A percentile compares a stretch with the other conserved stretches of the same genome.
Conservation (phyloP, 305 asterid species). For the Rubia peregrina region DNA sequence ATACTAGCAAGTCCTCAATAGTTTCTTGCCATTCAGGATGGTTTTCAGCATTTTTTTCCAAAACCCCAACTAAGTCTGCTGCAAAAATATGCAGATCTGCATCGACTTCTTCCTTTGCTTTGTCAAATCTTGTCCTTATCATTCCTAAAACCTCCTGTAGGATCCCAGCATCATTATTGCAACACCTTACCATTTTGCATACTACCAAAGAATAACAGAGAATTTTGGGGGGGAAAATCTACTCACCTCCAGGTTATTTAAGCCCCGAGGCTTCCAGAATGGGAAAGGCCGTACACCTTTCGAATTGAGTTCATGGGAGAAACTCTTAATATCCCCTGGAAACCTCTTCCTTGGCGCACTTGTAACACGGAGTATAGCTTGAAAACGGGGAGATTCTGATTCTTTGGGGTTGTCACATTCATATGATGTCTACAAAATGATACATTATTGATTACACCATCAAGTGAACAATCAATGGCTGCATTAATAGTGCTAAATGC, state of each 20-base stretch:
- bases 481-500: constrained; percentile 13
- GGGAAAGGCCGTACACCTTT: constrained; percentile 99
- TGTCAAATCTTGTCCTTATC: constrained; percentile 90
- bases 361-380: constrained; percentile 98
- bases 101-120: constrained; percentile 99
- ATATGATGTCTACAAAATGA: constrained; percentile 52
- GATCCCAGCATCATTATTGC: constrained; percentile 23
- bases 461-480: neutral
- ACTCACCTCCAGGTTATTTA: constrained; percentile 90
- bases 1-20: constrained; percentile 83
- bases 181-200: constrained; percentile 19
- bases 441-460: neutral
- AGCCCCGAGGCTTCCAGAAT: constrained; percentile 92
- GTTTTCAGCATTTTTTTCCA: constrained; percentile 83
- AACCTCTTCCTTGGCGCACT: constrained; percentile 97
- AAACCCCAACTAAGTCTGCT: constrained; percentile 84
- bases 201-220: constrained; percentile 14
- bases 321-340: constrained; percentile 96
- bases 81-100: constrained; percentile 94
- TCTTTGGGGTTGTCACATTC: constrained; percentile 97
- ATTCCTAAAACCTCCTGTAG: constrained; percentile 81
- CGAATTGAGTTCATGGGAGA: constrained; percentile 96
- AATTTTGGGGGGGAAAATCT: constrained; percentile 11
- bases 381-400: constrained; percentile 97
- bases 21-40: constrained; percentile 99